Conservation (phyloP, 768 basidiomycete genomes). For the Trametes sanguinea region DNA sequence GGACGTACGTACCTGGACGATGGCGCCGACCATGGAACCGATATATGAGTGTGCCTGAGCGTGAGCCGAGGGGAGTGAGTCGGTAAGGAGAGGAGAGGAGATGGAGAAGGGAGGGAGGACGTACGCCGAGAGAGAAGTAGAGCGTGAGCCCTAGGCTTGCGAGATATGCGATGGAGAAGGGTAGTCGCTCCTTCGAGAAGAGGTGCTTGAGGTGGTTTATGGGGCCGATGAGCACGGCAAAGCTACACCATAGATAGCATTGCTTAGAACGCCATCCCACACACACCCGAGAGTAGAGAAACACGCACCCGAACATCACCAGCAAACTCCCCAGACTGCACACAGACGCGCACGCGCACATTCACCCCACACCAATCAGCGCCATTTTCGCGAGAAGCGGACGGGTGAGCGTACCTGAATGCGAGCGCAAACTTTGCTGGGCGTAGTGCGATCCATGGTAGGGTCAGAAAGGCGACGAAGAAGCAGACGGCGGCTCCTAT, state of each 20-base stretch:
- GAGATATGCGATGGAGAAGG: slow-evolving; percentile 84
- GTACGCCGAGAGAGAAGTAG: slow-evolving; percentile 88
- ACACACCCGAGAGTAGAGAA: background rate
- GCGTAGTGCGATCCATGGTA: slow-evolving; percentile 70
- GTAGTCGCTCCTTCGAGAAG: slow-evolving; percentile 76
- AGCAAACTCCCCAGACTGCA: slow-evolving; percentile 81
- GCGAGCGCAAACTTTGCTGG: slow-evolving; percentile 91
- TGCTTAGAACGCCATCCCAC: background rate
- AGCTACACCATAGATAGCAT: slow-evolving; percentile 44
- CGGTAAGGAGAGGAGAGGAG: background rate
- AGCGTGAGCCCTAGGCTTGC: slow-evolving; percentile 81
- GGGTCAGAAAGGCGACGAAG: slow-evolving; percentile 83
- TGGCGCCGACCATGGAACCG: slow-evolving; percentile 80
- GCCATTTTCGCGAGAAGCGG: background rate
- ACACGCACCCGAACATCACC: slow-evolving; percentile 90
- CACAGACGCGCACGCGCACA: background rate
- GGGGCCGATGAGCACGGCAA: slow-evolving; percentile 86
- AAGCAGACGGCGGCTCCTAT: slow-evolving; percentile 93
- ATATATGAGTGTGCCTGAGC: slow-evolving; percentile 78
- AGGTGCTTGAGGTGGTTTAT: slow-evolving; percentile 91
- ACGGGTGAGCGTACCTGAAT: slow-evolving; percentile 58
- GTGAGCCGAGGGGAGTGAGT: background rate
- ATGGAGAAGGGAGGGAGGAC: slow-evolving; percentile 32
- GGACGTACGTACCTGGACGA: slow-evolving; percentile 66
- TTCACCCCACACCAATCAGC: background rate